Conservation (phyloP, 257 asterid species). For the Nyctanthes arbortristis region DNA sequence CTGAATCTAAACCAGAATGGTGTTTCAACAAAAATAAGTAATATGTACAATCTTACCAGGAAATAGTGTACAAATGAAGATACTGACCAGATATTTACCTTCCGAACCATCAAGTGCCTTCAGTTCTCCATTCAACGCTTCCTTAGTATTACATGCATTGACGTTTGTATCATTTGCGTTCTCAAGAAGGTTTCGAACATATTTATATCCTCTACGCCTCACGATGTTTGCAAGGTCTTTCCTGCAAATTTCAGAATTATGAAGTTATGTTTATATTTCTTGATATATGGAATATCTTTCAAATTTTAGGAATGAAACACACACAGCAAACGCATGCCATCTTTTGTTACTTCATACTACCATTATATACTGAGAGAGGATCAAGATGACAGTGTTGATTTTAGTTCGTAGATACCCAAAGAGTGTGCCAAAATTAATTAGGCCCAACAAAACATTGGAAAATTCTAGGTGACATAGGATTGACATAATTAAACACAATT, state of each 20-base stretch:
- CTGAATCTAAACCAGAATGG: conserved; percentile 34
- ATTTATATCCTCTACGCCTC: conserved; percentile 89
- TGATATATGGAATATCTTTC: too few relatives aligned
- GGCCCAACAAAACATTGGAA: neutral
- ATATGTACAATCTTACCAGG: conserved; percentile 8
- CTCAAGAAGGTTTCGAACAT: conserved; percentile 61
- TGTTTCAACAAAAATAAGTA: conserved; percentile 25
- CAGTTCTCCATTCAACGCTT: conserved; percentile 32
- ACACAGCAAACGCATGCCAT: neutral
- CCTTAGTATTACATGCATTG: conserved; percentile 26
- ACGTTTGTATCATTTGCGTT: conserved; percentile 28
- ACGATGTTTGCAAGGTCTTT: conserved; percentile 88
- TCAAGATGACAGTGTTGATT: neutral
- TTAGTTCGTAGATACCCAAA: neutral
- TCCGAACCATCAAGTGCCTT: conserved; percentile 29
- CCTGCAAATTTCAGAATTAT: conserved; percentile 29
- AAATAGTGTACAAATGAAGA: conserved; percentile 9
- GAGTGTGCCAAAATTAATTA: neutral
- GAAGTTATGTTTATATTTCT: too few relatives aligned
- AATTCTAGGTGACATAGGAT: neutral
- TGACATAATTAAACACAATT: neutral
- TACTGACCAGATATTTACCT: conserved; percentile 36
- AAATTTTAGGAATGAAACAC: neutral
- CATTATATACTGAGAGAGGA: neutral
- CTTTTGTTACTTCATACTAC: neutral